phyloP scores from a whole-genome alignment of 257 asterid genomes.

The Solanum piurae region DNA sequence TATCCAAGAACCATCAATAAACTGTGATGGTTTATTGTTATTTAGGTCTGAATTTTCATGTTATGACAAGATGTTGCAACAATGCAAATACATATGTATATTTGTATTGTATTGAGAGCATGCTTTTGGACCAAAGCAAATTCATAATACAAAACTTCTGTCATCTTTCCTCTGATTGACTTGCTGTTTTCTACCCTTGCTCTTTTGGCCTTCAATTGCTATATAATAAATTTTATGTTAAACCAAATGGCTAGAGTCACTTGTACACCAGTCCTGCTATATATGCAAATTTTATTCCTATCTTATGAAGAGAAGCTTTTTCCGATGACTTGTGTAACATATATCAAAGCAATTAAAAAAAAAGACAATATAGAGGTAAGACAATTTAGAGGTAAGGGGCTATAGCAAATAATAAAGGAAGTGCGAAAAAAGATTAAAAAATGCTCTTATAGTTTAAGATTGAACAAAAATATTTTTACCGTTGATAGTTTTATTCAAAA shows the following conservation, averaged over 20 bases:
- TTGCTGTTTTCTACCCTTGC: not conserved
- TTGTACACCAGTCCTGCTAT: too few species aligned
- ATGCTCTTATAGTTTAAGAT: too few species aligned
- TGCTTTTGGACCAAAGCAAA: not conserved
- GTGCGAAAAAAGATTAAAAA: not conserved
- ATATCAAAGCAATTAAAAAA: too few species aligned
- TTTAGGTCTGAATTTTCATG: not conserved
- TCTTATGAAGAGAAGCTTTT: not conserved
- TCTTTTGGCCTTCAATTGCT: not conserved
- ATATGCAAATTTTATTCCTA: too few species aligned
- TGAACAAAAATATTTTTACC: too few species aligned
- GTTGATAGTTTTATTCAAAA: not conserved
- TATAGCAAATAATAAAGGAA: too few species aligned
- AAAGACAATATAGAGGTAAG: too few species aligned
- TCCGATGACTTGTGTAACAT: not conserved
- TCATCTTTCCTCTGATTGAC: not conserved
- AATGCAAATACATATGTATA: not conserved
- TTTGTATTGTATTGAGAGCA: not conserved
- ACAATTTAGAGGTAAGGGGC: too few species aligned
- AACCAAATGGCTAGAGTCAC: too few species aligned
- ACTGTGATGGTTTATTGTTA: not conserved
- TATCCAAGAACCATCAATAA: not conserved
- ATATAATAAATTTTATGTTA: too few species aligned
- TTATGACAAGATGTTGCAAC: not conserved
- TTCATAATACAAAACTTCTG: not conserved